A percentile compares a stretch with the other conserved stretches of the same genome.
These are phyloP conservation scores for Lachancea thermotolerans DNA, from an alignment of 805 yeast species.

Conservation along the genomic window DNA sequence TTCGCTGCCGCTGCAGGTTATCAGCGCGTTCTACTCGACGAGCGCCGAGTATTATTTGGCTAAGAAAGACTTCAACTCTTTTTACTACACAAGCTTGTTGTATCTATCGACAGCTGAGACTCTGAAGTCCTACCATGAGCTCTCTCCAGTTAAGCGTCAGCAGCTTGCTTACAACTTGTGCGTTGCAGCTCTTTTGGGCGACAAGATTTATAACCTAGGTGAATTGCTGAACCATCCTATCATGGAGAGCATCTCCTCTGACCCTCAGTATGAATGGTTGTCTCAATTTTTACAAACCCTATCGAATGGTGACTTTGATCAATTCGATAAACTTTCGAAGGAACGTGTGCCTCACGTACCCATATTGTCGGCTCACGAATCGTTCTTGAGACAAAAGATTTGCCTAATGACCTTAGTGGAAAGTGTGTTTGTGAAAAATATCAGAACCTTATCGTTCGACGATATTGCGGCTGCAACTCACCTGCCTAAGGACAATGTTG, in stretches of 20 bases:
- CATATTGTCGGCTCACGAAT: conserved; percentile 48
- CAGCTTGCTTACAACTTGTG: conserved; percentile 68
- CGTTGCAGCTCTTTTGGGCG: conserved; percentile 84
- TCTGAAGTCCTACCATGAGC: conserved; percentile 18
- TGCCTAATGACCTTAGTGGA: conserved; percentile 89
- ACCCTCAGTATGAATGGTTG: conserved; percentile 58
- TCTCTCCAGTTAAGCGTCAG: conserved; percentile 33
- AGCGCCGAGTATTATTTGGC: conserved; percentile 69
- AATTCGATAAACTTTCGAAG: conserved; percentile 47
- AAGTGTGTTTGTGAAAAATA: conserved; percentile 72
- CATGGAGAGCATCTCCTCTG: conserved; percentile 43
- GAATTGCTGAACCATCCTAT: conserved; percentile 89
- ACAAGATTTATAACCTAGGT: conserved; percentile 89
- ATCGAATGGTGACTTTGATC: conserved; percentile 68
- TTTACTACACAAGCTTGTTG: conserved; percentile 73
- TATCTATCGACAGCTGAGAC: conserved; percentile 69
- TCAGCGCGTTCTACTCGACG: conserved; percentile 77
- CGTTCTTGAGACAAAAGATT: conserved; percentile 80
- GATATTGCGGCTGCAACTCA: conserved; percentile 71
- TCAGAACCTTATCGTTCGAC: conserved; percentile 63
- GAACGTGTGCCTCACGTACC: conserved; percentile 43
- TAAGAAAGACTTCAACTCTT: conserved; percentile 71
- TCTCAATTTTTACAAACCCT: conserved; percentile 61
- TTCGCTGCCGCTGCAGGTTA: conserved; percentile 54
- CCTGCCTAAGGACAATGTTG: conserved; percentile 60